Evolutionary conservation across 1,284 basidiomycete species (phyloP), one percentile per base, ranked within the genome.

Genomic region (Melanopsichium pennsylvanicum): DNA sequence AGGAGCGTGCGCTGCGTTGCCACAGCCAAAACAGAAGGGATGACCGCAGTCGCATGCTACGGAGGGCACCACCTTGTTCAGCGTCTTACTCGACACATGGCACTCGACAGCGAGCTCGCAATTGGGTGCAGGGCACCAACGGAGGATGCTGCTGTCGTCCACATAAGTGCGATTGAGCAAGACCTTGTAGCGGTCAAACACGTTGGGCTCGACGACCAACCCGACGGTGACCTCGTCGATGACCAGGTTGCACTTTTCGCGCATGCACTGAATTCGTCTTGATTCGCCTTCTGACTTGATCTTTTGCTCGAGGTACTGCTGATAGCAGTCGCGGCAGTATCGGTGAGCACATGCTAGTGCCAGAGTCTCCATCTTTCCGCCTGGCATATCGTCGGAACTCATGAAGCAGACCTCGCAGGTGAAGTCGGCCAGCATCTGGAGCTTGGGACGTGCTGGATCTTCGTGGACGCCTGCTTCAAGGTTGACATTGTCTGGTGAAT

Each of bases 91-190:
- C n/a, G 82, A 75, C 59, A 90, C 87, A 11, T 88, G 86, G 83
- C 94, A 97, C 52, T 91, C 90, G 41, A 97, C 89, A 4, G 94
- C 93, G 78, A 92, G 89, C 50, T 83, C 78, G 81, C 86, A 87
- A 55, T 84, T 83, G 4, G 85, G 85, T 37, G 85, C 85, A 3
- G 95, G 95, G 81, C 95, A 99, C 86, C 92, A 99, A 80, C 93
- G 90, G 74, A 97, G 85, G 51, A 87, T 88, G 26, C 86, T 84
- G 81, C 90, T 90, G 81, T 91, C 91, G 26, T 88, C 88, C 13
- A 99, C 96, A 81, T 90, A 97, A 79, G 95, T 88, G 37, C 93
- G 88, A 49, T 93, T 89, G 44, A 96, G 85, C 34, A 98, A 86
- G 74, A 91, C 90, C 64, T 90, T 88, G 84, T 93, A 95, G 25